Evolutionary conservation across 2,329 filamentous ascomycete species (phyloP).

Genomic region (Phoma sp.): DNA sequence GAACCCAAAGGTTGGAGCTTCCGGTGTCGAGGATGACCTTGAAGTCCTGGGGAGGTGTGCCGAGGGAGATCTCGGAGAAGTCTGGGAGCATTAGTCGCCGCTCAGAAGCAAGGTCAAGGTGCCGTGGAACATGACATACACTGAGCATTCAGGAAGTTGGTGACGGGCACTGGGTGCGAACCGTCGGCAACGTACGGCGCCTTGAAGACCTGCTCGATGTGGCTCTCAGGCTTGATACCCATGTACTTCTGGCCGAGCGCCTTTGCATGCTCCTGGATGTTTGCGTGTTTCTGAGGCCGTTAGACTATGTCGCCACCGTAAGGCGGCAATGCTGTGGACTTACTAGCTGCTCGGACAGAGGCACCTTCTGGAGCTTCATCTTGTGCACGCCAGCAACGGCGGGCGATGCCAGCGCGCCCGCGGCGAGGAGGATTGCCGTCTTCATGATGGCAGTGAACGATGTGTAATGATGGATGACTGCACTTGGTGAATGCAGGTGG

Average conservation of each 20-base stretch:
- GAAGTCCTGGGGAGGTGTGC: conserved; percentile 90
- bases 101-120: background rate
- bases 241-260: conserved; percentile 96
- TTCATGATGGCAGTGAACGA: conserved; percentile 69
- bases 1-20: conserved; percentile 99
- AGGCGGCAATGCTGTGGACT: conserved; percentile 47
- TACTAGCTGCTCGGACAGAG: conserved; percentile 90
- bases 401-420: conserved; percentile 79
- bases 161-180: conserved; percentile 82
- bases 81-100: conserved; percentile 57
- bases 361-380: conserved; percentile 97
- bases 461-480: conserved; percentile 13
- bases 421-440: conserved; percentile 78
- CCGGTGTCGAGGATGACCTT: conserved; percentile 99
- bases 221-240: conserved; percentile 74
- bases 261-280: conserved; percentile 80
- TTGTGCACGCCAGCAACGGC: conserved; percentile 88
- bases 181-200: conserved; percentile 70
- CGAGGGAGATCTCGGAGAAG: conserved; percentile 95
- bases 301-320: conserved; percentile 23
- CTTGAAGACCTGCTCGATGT: conserved; percentile 80
- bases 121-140: conserved; percentile 66
- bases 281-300: conserved; percentile 68
- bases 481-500: conserved; percentile 21
- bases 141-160: conserved; percentile 98